Conservation (phyloP, 2,329 filamentous ascomycete genomes). For the Hymenoscyphus salicellus region DNA sequence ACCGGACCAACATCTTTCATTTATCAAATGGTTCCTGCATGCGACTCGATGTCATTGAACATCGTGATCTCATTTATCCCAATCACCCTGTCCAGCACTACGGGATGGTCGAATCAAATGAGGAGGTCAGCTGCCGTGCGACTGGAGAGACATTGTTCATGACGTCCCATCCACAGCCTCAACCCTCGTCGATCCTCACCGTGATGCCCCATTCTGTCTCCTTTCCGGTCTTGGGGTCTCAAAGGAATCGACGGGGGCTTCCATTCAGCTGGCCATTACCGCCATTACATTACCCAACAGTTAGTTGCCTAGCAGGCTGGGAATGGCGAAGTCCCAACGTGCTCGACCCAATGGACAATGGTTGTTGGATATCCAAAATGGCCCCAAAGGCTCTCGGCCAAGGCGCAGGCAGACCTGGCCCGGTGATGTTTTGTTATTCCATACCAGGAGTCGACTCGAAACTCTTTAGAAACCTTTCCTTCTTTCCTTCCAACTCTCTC, state of each 20-base stretch:
- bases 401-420: neutral
- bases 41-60: neutral
- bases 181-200: neutral
- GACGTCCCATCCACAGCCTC: neutral
- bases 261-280: neutral
- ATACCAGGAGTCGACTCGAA: neutral
- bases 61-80: neutral
- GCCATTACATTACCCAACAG: neutral
- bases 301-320: neutral
- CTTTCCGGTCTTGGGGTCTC: neutral
- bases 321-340: neutral
- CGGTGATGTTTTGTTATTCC: conserved; percentile 1
- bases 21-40: neutral
- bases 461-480: neutral
- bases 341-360: neutral
- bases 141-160: neutral
- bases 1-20: too few relatives aligned
- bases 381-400: neutral
- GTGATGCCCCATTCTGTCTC: neutral
- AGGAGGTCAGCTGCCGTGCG: neutral
- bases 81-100: neutral
- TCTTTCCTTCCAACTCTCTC: neutral
- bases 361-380: neutral
- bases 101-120: neutral
- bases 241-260: neutral